Evolutionary conservation across 1,139 yeast species (phyloP).

Genomic region (Pichia sp.): DNA sequence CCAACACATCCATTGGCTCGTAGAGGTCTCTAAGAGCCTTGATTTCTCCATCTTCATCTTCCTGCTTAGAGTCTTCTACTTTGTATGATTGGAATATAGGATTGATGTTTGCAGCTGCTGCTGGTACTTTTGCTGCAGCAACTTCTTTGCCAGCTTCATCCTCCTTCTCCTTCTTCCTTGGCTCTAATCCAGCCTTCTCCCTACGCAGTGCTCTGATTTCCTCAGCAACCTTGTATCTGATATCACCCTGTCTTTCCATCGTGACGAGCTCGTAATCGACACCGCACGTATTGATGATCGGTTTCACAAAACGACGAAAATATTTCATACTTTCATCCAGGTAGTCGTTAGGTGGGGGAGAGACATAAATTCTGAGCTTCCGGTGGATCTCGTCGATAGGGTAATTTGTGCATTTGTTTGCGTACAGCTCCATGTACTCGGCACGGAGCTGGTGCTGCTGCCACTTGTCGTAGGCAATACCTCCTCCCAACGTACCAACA

Average conservation of each 20-base stretch:
- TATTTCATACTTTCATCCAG: slow-evolving; percentile 69
- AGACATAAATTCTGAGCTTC: slow-evolving; percentile 74
- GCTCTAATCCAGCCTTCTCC: slow-evolving; percentile 20
- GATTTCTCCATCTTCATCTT: slow-evolving; percentile 23
- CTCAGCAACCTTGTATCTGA: slow-evolving; percentile 76
- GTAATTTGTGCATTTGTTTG: slow-evolving; percentile 35
- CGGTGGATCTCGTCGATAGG: slow-evolving; percentile 57
- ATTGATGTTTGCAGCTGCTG: slow-evolving; percentile 1
- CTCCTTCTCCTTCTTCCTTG: slow-evolving; percentile 20
- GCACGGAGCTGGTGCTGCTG: slow-evolving; percentile 64
- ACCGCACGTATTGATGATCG: slow-evolving; percentile 80
- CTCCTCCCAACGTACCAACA: slow-evolving; percentile 61
- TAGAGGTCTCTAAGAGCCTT: slow-evolving; percentile 39
- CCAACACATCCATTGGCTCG: slow-evolving; percentile 50
- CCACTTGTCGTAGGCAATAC: slow-evolving; percentile 71
- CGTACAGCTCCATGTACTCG: slow-evolving; percentile 57
- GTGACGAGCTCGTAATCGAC: slow-evolving; percentile 76
- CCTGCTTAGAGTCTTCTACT: background rate
- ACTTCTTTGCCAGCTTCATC: slow-evolving; percentile 18
- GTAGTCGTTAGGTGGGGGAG: slow-evolving; percentile 95
- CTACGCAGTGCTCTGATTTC: slow-evolving; percentile 66
- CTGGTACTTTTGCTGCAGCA: background rate
- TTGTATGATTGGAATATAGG: slow-evolving; percentile 13
- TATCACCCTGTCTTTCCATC: slow-evolving; percentile 84
- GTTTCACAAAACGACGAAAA: slow-evolving; percentile 81